Conservation (phyloP, 1,284 basidiomycete species). For the Malassezia globosa region DNA sequence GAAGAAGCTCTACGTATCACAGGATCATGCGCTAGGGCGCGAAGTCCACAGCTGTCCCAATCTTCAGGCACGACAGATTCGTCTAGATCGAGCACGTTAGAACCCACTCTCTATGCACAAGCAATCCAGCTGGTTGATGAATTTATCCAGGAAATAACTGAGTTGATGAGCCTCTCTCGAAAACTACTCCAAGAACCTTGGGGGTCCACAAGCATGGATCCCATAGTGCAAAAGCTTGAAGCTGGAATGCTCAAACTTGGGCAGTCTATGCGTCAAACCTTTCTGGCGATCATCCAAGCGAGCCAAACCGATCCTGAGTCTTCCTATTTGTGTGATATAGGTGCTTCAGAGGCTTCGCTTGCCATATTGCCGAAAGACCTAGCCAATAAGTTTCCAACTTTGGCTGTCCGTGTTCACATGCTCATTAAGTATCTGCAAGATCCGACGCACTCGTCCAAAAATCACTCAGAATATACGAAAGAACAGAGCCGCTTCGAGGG, state of each 20-base stretch:
- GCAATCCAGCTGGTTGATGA: neutral
- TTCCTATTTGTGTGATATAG: neutral
- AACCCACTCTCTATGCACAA: neutral
- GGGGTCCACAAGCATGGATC: neutral
- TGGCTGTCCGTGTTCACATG: neutral
- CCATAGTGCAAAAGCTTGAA: neutral
- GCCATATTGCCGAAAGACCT: neutral
- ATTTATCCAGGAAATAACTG: neutral
- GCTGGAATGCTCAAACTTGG: neutral
- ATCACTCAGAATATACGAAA: neutral
- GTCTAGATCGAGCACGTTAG: neutral
- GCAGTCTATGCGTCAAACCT: neutral
- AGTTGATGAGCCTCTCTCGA: neutral
- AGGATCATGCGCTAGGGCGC: neutral
- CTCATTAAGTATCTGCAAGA: neutral
- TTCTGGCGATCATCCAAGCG: neutral
- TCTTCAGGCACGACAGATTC: neutral
- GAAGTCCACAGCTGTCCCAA: neutral
- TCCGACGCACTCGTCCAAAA: neutral
- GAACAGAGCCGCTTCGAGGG: neutral
- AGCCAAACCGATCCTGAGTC: neutral
- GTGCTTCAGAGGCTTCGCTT: neutral
- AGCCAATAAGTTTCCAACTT: neutral
- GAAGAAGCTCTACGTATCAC: slow-evolving; percentile 53
- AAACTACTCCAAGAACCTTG: neutral